Evolutionary conservation across 805 yeast species (phyloP).

Genomic region (Wickerhamiella brachini): DNA sequence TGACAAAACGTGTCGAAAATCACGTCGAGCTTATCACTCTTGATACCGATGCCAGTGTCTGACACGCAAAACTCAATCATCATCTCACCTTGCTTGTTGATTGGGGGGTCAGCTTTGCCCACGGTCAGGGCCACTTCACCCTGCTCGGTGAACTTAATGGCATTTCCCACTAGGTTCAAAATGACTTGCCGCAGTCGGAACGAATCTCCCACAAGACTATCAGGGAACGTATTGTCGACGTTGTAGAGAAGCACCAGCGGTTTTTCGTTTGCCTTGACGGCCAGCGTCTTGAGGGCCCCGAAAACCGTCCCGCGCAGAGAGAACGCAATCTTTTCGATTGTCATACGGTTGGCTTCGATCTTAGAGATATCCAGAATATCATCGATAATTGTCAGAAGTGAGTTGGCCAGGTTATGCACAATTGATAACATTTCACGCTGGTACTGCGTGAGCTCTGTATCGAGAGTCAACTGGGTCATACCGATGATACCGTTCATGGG

Average conservation of each 20-base stretch:
- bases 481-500: slow-evolving; percentile 91
- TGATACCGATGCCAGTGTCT: slow-evolving; percentile 86
- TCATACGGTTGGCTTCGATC: slow-evolving; percentile 89
- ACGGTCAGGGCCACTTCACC: slow-evolving; percentile 74
- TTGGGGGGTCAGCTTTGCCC: slow-evolving; percentile 35
- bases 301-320: slow-evolving; percentile 77
- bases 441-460: slow-evolving; percentile 78
- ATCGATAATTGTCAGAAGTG: slow-evolving; percentile 73
- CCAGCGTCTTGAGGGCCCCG: slow-evolving; percentile 78
- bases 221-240: slow-evolving; percentile 80
- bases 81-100: slow-evolving; percentile 29
- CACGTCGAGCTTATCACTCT: slow-evolving; percentile 67
- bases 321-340: slow-evolving; percentile 79
- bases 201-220: slow-evolving; percentile 75
- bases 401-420: slow-evolving; percentile 77
- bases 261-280: slow-evolving; percentile 80
- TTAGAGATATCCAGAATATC: slow-evolving; percentile 85
- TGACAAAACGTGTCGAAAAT: slow-evolving; percentile 86
- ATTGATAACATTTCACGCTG: slow-evolving; percentile 85
- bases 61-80: slow-evolving; percentile 74
- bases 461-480: slow-evolving; percentile 80
- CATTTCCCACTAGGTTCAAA: slow-evolving; percentile 76
- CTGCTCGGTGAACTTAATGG: slow-evolving; percentile 71
- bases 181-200: slow-evolving; percentile 80
- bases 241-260: slow-evolving; percentile 67